Evolutionary conservation across 768 basidiomycete species (phyloP), one percentile per base, ranked within the genome.

Genomic region (Lactarius vividus): DNA sequence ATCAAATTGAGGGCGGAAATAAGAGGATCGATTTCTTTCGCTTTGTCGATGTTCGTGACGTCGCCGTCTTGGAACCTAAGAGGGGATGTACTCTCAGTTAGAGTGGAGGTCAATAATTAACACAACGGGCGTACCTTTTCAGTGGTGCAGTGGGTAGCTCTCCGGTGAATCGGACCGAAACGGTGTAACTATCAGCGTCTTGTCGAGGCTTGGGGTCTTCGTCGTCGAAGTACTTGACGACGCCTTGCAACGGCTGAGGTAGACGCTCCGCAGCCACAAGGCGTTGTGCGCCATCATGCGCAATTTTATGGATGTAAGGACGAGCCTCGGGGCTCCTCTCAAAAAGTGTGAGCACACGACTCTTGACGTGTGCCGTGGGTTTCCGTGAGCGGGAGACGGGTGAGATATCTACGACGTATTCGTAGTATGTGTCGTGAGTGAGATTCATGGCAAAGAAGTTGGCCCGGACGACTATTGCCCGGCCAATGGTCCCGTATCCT

Each of bases 1-100:
- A 90, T 77, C 28, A 91, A 75, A 71, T 91, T 89, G 59, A 91
- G 72, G 4, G 87, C 88, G 11, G 88, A 81, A 4, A 90, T 76
- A 13, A 85, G 70, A 0, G 88, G 88, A 61, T 79, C 74, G 1
- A 85, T 80, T 57, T 91, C 88, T 39, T 83, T 82, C 52, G 46
- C 53, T 26, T 55, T 61, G 42, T 79, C 79, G 49, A 83, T 80
- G 67, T 85, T 82, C 64, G 83, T 79, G 3, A 79, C 78, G 9
- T 82, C 72, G 1, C 90, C 91, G 1, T 73, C 73, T n/a, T 90
- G 77, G 72, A 86, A 84, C 31, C 88, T 90, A 62, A 59, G 55
- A 39, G 16, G n/a, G n/a, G 26, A 5, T 5, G n/a, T 26, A 13
- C 11, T 26, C 23, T 49, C n/a, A 35, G 55, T 13, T 1, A 23